Percentiles rank a stretch among this genome's conserved stretches.
These are phyloP conservation scores for Leccinum pseudoinsigne DNA, from an alignment of 1,284 basidiomycete genomes.

Conservation along the genomic window DNA sequence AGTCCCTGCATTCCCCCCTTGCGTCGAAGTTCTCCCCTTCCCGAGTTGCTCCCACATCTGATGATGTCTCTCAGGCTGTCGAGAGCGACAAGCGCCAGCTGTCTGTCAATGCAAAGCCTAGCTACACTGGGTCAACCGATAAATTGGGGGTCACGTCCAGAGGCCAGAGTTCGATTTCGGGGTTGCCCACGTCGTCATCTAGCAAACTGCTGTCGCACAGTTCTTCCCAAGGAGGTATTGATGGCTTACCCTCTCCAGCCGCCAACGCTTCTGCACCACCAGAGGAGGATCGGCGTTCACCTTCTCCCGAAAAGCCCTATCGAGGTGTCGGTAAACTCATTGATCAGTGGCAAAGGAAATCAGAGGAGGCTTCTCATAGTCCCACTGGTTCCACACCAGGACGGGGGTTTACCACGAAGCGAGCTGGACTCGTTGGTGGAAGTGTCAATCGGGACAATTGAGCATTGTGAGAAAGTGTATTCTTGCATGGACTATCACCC, in stretches of 20 bases:
- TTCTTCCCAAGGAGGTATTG: slow-evolving; percentile 20
- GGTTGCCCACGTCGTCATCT: slow-evolving; percentile 25
- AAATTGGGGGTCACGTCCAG: slow-evolving; percentile 15
- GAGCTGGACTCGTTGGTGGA: slow-evolving; percentile 40
- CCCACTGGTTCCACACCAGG: slow-evolving; percentile 27
- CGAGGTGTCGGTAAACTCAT: slow-evolving; percentile 79
- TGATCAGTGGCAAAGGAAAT: slow-evolving; percentile 81
- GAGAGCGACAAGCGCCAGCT: slow-evolving; percentile 28
- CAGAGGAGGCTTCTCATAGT: slow-evolving; percentile 47
- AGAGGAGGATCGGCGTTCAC: slow-evolving; percentile 43
- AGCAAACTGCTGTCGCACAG: slow-evolving; percentile 22
- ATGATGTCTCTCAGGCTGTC: slow-evolving; percentile 9
- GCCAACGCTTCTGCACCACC: slow-evolving; percentile 29
- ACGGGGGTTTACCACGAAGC: slow-evolving; percentile 42
- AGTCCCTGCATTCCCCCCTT: slow-evolving; percentile 25
- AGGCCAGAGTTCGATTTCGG: slow-evolving; percentile 20
- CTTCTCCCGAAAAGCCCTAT: slow-evolving; percentile 74
- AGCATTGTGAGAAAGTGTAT: background rate
- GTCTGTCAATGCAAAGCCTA: slow-evolving; percentile 9
- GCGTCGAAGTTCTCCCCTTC: slow-evolving; percentile 27
- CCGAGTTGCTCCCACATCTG: slow-evolving; percentile 17
- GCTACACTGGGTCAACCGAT: slow-evolving; percentile 20
- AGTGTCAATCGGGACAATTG: slow-evolving; percentile 25
- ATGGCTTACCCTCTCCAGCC: slow-evolving; percentile 26
- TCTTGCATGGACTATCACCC: slow-evolving; percentile 2